phyloP scores from a whole-genome alignment of 2,329 filamentous ascomycete species.

The Exophiala xenobiotica region DNA sequence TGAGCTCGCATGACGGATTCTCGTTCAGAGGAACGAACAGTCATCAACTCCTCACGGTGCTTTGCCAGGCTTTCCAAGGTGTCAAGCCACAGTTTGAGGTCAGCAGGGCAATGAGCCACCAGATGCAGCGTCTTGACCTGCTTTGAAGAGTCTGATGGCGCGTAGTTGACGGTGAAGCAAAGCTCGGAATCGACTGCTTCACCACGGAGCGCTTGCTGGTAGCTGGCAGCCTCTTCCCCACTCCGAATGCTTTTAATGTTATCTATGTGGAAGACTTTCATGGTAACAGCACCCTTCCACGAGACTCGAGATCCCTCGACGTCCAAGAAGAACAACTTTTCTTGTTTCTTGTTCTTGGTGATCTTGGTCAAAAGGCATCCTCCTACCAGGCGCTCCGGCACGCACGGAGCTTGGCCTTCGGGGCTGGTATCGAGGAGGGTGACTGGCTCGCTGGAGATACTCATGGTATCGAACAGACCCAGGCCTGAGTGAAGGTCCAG shows the following conservation, averaged over 20 bases:
- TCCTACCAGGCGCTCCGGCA: constrained; percentile 72
- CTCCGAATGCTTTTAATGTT: constrained; percentile 89
- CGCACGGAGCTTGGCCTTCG: constrained; percentile 60
- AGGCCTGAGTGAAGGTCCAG: constrained; percentile 20
- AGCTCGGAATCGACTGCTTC: constrained; percentile 65
- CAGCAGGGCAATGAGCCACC: constrained; percentile 70
- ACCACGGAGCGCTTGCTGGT: constrained; percentile 78
- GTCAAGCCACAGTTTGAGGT: constrained; percentile 75
- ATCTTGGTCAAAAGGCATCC: constrained; percentile 80
- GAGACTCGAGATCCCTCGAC: constrained; percentile 79
- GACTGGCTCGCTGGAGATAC: constrained; percentile 39
- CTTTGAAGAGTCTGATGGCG: constrained; percentile 73
- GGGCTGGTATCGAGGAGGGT: constrained; percentile 37
- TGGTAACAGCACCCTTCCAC: constrained; percentile 76
- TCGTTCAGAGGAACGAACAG: constrained; percentile 71
- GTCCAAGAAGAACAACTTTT: constrained; percentile 76
- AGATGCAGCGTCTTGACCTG: constrained; percentile 79
- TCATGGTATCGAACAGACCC: constrained; percentile 41
- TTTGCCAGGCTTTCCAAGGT: constrained; percentile 81
- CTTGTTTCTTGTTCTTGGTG: constrained; percentile 74
- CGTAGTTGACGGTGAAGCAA: constrained; percentile 91
- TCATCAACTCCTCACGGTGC: constrained; percentile 86
- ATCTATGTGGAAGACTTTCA: constrained; percentile 89
- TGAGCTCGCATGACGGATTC: constrained; percentile 78
- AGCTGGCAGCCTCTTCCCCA: constrained; percentile 81